phyloP scores from a whole-genome alignment of 1,139 yeast species.

The Groenewaldozyma sp. region DNA sequence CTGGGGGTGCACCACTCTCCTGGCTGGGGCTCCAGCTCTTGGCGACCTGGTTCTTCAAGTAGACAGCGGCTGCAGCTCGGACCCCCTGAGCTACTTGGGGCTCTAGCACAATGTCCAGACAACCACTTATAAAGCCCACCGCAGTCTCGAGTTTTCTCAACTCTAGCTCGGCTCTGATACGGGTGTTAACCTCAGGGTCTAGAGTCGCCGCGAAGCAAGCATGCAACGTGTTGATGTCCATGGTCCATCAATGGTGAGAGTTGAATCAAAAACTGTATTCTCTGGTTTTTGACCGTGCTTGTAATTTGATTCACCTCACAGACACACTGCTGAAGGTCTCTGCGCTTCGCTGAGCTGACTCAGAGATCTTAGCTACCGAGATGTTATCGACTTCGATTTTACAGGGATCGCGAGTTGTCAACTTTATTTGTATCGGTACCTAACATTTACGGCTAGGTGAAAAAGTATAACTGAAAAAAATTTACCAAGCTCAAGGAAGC shows the following conservation, averaged over 20 bases:
- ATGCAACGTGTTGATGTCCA: slow-evolving; percentile 62
- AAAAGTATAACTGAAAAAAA: no score
- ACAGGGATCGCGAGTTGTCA: no score
- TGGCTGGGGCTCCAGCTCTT: slow-evolving; percentile 49
- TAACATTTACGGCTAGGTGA: no score
- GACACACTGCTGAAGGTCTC: no score
- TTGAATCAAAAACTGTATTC: no score
- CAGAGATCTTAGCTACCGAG: no score
- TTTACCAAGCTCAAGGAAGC: no score
- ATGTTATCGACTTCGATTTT: no score
- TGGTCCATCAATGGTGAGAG: slow-evolving; percentile 25
- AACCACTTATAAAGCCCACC: slow-evolving; percentile 76
- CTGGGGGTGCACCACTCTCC: slow-evolving; percentile 24
- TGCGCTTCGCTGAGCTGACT: no score
- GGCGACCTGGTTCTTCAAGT: slow-evolving; percentile 67
- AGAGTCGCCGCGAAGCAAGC: slow-evolving; percentile 79
- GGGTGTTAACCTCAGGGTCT: slow-evolving; percentile 51
- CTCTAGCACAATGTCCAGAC: slow-evolving; percentile 64
- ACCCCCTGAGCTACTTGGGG: slow-evolving; percentile 46
- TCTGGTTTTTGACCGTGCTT: no score
- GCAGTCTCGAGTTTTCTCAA: slow-evolving; percentile 46
- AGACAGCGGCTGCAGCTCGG: slow-evolving; percentile 76
- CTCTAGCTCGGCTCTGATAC: slow-evolving; percentile 62
- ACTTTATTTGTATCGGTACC: no score
- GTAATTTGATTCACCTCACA: no score